Conservation (phyloP, 164 flowering plant species). For the Annona squamosa region DNA sequence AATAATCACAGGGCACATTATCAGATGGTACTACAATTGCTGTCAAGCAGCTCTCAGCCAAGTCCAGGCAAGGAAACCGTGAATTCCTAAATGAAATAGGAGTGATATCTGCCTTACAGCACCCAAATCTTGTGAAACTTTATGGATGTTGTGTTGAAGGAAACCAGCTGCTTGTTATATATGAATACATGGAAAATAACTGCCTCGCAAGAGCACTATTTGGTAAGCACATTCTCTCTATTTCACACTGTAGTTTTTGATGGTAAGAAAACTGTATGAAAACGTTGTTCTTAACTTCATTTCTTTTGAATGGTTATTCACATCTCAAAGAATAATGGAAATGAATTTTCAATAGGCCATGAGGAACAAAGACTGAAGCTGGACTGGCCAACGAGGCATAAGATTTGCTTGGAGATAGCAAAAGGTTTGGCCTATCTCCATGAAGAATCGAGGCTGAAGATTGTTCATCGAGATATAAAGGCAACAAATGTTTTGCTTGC, state of each 20-base stretch:
- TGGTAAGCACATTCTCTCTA: slow-evolving; percentile 21
- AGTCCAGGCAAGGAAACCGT: slow-evolving; percentile 56
- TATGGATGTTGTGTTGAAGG: slow-evolving; percentile 52
- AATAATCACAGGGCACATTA: slow-evolving; percentile 14
- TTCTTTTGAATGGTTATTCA: neutral
- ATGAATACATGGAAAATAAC: slow-evolving; percentile 56
- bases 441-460: slow-evolving; percentile 58
- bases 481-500: slow-evolving; percentile 58
- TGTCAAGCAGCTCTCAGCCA: slow-evolving; percentile 56
- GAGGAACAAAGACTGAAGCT: slow-evolving; percentile 28
- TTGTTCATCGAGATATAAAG: slow-evolving; percentile 71
- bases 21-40: slow-evolving; percentile 45
- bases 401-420: slow-evolving; percentile 53
- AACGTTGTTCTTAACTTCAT: neutral
- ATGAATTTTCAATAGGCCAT: slow-evolving; percentile 22
- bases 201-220: slow-evolving; percentile 46
- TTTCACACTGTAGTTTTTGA: neutral
- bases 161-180: slow-evolving; percentile 39
- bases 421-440: slow-evolving; percentile 57
- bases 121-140: slow-evolving; percentile 53
- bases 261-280: neutral
- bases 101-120: slow-evolving; percentile 52
- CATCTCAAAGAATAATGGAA: neutral
- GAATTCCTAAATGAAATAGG: slow-evolving; percentile 63
- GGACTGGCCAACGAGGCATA: slow-evolving; percentile 55